Evolutionary conservation across 352 stramenopile species (phyloP).

Genomic region (Phytophthora megakarya): DNA sequence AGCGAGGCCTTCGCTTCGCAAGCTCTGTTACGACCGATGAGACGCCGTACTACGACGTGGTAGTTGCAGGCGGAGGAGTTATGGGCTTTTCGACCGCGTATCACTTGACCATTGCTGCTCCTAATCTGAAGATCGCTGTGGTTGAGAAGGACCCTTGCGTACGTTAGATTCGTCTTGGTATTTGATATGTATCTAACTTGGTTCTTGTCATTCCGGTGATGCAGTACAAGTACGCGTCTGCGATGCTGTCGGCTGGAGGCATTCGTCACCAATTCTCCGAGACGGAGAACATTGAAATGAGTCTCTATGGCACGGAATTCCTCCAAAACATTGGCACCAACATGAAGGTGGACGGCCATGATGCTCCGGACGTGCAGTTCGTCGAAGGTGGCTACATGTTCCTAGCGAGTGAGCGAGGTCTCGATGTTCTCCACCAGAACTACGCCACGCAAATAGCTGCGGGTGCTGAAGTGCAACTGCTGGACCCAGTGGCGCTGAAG

Average conservation of each 20-base stretch:
- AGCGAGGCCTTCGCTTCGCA: slow-evolving; percentile 29
- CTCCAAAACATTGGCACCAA: slow-evolving; percentile 51
- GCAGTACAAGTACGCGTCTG: slow-evolving; percentile 86
- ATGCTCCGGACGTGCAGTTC: slow-evolving; percentile 78
- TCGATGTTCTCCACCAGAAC: slow-evolving; percentile 61
- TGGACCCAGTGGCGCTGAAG: slow-evolving; percentile 57
- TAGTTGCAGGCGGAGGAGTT: slow-evolving; percentile 78
- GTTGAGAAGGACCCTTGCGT: slow-evolving; percentile 76
- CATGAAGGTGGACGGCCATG: slow-evolving; percentile 56
- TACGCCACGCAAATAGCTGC: slow-evolving; percentile 46
- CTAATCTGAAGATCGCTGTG: slow-evolving; percentile 74
- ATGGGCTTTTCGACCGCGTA: slow-evolving; percentile 90
- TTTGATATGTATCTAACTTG: slow-evolving; percentile 10
- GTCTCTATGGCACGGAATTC: slow-evolving; percentile 82
- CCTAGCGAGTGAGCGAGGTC: slow-evolving; percentile 69
- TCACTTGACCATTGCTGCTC: slow-evolving; percentile 70
- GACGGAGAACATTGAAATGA: slow-evolving; percentile 77
- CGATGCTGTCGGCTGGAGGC: slow-evolving; percentile 73
- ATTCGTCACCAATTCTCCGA: slow-evolving; percentile 88
- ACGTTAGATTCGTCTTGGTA: slow-evolving; percentile 7
- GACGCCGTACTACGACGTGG: slow-evolving; percentile 70
- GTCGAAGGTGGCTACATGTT: slow-evolving; percentile 86
- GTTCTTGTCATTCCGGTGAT: slow-evolving; percentile 10
- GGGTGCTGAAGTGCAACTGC: slow-evolving; percentile 56
- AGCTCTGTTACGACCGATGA: slow-evolving; percentile 30